phyloP scores from a whole-genome alignment of 345 rosid genomes.

The Salix udensis region DNA sequence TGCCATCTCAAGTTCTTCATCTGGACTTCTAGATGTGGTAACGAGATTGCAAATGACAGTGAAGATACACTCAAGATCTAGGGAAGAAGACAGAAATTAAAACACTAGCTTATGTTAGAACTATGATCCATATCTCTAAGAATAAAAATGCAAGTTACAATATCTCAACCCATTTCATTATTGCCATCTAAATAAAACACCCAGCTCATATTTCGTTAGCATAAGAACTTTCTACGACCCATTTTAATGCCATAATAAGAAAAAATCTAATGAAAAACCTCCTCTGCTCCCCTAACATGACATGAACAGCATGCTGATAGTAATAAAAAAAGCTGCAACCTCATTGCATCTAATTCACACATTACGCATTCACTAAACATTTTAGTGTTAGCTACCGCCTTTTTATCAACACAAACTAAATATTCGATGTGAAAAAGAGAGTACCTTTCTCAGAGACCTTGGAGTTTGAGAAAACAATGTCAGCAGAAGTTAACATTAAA shows the following conservation, averaged over 20 bases:
- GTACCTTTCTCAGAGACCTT: constrained; percentile 94
- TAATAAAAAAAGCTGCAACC: background rate
- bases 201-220: background rate
- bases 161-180: background rate
- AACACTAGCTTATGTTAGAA: background rate
- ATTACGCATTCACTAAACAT: background rate
- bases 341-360: background rate
- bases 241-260: no score
- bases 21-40: constrained; percentile 49
- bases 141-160: background rate
- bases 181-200: background rate
- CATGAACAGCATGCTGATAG: background rate
- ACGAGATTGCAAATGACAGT: constrained; percentile 89
- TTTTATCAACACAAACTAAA: background rate
- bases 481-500: constrained; percentile 86
- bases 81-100: constrained; percentile 9
- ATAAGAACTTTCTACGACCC: background rate
- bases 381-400: background rate
- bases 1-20: constrained; percentile 74
- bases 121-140: background rate
- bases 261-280: background rate
- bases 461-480: constrained; percentile 55
- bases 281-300: background rate
- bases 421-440: background rate
- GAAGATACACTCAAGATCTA: constrained; percentile 95